These are phyloP conservation scores for Penicillium sp. DNA, from an alignment of 2,329 filamentous ascomycete species.

Conservation along the genomic window DNA sequence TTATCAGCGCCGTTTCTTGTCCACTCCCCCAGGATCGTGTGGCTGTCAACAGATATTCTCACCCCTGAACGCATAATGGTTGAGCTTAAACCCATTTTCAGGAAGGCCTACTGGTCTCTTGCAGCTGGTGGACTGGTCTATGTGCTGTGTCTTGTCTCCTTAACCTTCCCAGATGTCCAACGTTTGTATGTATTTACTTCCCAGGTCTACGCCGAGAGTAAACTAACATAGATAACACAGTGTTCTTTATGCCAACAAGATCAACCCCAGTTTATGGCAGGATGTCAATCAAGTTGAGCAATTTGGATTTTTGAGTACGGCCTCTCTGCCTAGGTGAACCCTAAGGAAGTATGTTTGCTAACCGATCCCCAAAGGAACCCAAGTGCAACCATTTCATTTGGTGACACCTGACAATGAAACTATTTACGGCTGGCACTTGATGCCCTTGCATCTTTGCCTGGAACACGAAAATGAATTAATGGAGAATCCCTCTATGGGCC, in stretches of 20 bases:
- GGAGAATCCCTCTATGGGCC: conserved; percentile 54
- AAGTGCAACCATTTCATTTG: conserved; percentile 82
- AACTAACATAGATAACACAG: conserved; percentile 45
- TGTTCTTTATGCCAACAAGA: conserved; percentile 76
- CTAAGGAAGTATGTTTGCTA: conserved; percentile 9
- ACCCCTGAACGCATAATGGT: conserved; percentile 26
- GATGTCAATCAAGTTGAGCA: conserved; percentile 73
- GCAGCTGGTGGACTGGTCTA: conserved; percentile 64
- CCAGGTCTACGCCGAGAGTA: neutral
- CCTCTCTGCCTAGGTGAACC: conserved; percentile 2
- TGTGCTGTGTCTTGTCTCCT: conserved; percentile 60
- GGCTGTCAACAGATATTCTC: neutral
- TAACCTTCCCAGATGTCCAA: conserved; percentile 71
- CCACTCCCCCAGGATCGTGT: neutral
- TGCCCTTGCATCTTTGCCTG: conserved; percentile 74
- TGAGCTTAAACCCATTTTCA: conserved; percentile 47
- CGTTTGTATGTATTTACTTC: conserved; percentile 62
- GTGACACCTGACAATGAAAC: conserved; percentile 70
- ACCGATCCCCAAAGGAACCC: conserved; percentile 61
- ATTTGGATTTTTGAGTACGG: conserved; percentile 81
- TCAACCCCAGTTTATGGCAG: conserved; percentile 70
- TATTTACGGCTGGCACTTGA: conserved; percentile 86
- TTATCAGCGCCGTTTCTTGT: conserved; percentile 12
- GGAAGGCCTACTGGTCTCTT: conserved; percentile 56
- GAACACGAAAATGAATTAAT: conserved; percentile 65